Evolutionary conservation across 106 monocot species (phyloP), one percentile per base, ranked within the genome.

Genomic region (Acorus calamus): DNA sequence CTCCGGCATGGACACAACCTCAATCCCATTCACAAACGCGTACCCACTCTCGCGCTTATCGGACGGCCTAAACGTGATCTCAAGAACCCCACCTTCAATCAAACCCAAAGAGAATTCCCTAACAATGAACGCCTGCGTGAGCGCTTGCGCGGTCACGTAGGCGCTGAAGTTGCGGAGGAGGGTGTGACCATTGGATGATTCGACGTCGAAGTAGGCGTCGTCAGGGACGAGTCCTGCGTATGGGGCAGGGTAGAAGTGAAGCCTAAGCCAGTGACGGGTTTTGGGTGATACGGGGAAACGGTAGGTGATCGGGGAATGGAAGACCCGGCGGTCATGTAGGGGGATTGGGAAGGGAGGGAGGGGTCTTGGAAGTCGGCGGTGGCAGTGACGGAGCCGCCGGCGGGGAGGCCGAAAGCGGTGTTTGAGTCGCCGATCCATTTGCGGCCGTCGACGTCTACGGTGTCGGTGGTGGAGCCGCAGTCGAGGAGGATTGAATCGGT

Each of bases 321-420:
- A 91, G 11, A 98, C 49, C 8, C 77, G 69, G 84, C 91, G 2
- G 88, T 70, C 91, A 98, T 98, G 72, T 85, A 98, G 1, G 96
- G 96, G 14, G 85, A 71, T 6, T 74, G 45, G 2, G 85, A 88
- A 3, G 96, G 85, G n/a, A 98, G 73, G 5, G 91, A 82, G 13
- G 91, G 80, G 73, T 98, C 96, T 55, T 92, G 87, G 61, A 49
- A 85, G 1, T 52, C 60, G 7, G 91, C 91, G 6, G 71, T 72
- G 7, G 77, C 65, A 0, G 75, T 11, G 3, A 75, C 7, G 2
- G 89, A 84, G 12, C 79, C 71, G 53, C 49, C 53, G 3, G 86
- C 65, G 45, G 71, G 47, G 11, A 69, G 44, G 8, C 66, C 65
- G 11, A 61, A 57, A 43, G 68, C 69, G 0, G 68, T 53, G 28